Evolutionary conservation across 495 filamentous ascomycete genomes (phyloP).

Genomic region (Neurospora terricola): DNA sequence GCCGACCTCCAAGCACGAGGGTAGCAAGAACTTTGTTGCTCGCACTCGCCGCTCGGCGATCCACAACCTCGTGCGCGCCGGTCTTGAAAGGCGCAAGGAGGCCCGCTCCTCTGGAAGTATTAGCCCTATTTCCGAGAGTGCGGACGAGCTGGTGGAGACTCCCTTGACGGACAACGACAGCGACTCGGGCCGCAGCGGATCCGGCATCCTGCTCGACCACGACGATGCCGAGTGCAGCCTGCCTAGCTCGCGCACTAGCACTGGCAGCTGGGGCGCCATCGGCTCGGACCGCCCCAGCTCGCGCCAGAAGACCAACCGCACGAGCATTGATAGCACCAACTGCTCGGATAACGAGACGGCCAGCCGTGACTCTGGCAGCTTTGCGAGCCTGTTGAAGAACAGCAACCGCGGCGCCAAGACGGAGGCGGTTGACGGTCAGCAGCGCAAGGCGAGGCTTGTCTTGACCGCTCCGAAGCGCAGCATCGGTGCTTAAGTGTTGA

Average conservation of each 20-base stretch:
- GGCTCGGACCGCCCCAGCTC: conserved; percentile 64
- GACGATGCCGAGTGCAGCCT: conserved; percentile 61
- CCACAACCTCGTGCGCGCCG: conserved; percentile 81
- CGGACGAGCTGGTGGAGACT: conserved; percentile 62
- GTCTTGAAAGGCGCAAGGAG: conserved; percentile 71
- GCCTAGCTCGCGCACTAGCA: conserved; percentile 68
- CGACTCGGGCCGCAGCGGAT: conserved; percentile 68
- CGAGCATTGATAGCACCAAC: conserved; percentile 51
- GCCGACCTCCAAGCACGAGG: conserved; percentile 88
- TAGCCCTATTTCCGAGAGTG: conserved; percentile 76
- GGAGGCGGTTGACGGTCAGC: conserved; percentile 47
- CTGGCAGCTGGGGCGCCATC: conserved; percentile 62
- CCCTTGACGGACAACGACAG: conserved; percentile 68
- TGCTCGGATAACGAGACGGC: conserved; percentile 33
- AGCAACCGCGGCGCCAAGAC: conserved; percentile 33
- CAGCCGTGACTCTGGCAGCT: conserved; percentile 30
- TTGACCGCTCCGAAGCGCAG: conserved; percentile 88
- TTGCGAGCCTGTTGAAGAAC: conserved; percentile 50
- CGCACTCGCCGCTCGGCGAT: conserved; percentile 89
- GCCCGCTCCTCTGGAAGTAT: conserved; percentile 61
- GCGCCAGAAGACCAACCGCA: conserved; percentile 49
- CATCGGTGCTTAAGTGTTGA: conserved; percentile 14
- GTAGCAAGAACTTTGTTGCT: conserved; percentile 96
- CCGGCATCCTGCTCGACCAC: conserved; percentile 57
- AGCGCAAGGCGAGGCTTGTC: conserved; percentile 78